Base-by-base conservation (phyloP, 2,329 filamentous ascomycete genomes). In the Penicillium griseofulvum region DNA sequence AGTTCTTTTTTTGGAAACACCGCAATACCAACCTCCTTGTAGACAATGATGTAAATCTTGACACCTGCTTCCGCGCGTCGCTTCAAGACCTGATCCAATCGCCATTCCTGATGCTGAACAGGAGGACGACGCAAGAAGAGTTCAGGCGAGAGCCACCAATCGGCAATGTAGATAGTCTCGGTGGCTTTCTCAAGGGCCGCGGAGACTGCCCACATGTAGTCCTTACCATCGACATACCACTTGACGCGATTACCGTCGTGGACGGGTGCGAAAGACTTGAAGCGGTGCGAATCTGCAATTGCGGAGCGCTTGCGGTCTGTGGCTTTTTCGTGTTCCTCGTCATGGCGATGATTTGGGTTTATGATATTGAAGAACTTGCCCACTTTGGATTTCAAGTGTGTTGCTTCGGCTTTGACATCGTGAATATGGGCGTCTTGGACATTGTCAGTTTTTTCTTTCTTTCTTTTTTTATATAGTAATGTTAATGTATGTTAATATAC, bases 141-240 rank as follows among this genome's bases (percentile, higher is more conserved):
- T 74, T 96, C 92, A 1, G 92, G 94, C 4, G 90, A 95, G 14
- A 97, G 78, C 94, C 94, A 97, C 94, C 93, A 99, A 69, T 97
- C 94, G 56, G 82, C 88, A 62, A 99, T 95, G 74, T 97, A 99
- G 65, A 99, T 97, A 43, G 88, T 88, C 75, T 97, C 93, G 68
- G 89, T 89, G 36, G 94, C 94, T 56, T 87, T 82, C 60, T 97
- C 92, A n/a, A 97, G 80, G 0, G 92, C 93, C 33, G 87, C 85
- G 0, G 91, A 95, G 11, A 99, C 91, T 17, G 94, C 88, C 87
- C 91, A 96, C 72, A 94, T 95, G 74, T 99, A 99, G 75, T 97
- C 89, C 58, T 91, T 82, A 3, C 91, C 94, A 70, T 97, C 94
- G 11, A 97, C 90, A 74, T 97, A 97, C 92, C 93, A 99, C 78